Evolutionary conservation across 129 eudicot species (phyloP).

Genomic region (Helianthus annuus): DNA sequence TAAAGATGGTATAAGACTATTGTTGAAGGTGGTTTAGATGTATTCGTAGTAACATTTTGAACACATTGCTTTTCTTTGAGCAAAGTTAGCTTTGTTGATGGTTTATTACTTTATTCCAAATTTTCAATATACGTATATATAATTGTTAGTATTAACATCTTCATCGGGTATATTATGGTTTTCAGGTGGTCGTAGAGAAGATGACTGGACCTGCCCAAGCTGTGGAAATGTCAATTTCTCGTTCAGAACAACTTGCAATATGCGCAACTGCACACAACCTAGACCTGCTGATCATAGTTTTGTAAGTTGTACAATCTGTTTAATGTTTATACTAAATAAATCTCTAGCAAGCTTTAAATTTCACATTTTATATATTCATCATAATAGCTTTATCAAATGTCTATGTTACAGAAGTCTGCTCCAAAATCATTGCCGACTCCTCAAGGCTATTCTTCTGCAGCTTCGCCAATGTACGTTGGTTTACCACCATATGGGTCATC

Average conservation of each 20-base stretch:
- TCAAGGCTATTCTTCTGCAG: constrained; percentile 61
- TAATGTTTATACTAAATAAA: neutral
- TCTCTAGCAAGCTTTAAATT: neutral
- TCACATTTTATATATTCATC: neutral
- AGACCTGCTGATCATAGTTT: constrained; percentile 93
- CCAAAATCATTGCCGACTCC: constrained; percentile 69
- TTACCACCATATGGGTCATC: constrained; percentile 84
- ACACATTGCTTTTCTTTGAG: neutral
- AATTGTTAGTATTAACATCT: neutral
- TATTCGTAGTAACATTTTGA: neutral
- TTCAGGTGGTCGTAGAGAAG: constrained; percentile 92
- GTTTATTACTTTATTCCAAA: neutral
- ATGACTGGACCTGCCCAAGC: constrained; percentile 97
- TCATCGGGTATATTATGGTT: constrained; percentile 13
- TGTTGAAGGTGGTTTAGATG: constrained; percentile 6
- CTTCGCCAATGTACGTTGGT: constrained; percentile 79
- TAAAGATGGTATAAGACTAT: neutral
- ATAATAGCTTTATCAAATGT: constrained; percentile 4
- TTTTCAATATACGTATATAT: neutral
- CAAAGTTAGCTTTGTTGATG: neutral
- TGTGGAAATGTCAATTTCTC: constrained; percentile 97
- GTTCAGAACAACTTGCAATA: constrained; percentile 90
- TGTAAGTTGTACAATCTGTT: constrained; percentile 42
- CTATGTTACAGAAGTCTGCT: constrained; percentile 70
- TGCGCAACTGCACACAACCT: constrained; percentile 94